Percentiles rank a stretch among this genome's conserved stretches.
Conservation (phyloP, 352 stramenopile genomes). For the Phytophthora aleatoria region DNA sequence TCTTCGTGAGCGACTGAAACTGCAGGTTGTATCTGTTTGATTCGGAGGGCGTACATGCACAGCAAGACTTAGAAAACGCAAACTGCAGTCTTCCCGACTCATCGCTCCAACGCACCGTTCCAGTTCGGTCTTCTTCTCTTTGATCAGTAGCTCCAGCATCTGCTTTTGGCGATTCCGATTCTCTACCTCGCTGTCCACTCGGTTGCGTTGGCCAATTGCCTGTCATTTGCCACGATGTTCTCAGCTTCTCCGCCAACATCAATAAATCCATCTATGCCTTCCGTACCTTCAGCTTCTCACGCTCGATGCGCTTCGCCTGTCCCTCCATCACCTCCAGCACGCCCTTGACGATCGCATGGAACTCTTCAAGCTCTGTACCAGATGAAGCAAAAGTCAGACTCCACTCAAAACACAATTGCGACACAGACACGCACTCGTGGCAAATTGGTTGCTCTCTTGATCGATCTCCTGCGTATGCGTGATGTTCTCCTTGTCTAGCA, state of each 20-base stretch:
- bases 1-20: constrained; percentile 76
- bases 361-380: constrained; percentile 76
- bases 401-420: not conserved
- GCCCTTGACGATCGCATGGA: constrained; percentile 82
- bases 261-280: not conserved
- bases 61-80: constrained; percentile 13
- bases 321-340: constrained; percentile 82
- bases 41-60: not conserved
- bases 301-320: constrained; percentile 78
- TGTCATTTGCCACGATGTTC: constrained; percentile 21
- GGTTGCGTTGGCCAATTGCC: constrained; percentile 82
- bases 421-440: constrained; percentile 48
- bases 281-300: constrained; percentile 78
- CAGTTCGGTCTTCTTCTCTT: constrained; percentile 83
- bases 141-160: constrained; percentile 80
- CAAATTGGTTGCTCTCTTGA: constrained; percentile 84
- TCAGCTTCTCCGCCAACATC: not conserved
- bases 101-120: constrained; percentile 48
- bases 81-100: not conserved
- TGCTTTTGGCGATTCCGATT: constrained; percentile 84
- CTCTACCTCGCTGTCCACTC: constrained; percentile 81
- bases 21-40: constrained; percentile 71
- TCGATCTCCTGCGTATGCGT: constrained; percentile 77
- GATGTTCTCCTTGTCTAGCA: constrained; percentile 84
- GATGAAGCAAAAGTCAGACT: not conserved